Evolutionary conservation across 805 yeast genomes (phyloP).

Genomic region (Wickerhamiella spandovensis): DNA sequence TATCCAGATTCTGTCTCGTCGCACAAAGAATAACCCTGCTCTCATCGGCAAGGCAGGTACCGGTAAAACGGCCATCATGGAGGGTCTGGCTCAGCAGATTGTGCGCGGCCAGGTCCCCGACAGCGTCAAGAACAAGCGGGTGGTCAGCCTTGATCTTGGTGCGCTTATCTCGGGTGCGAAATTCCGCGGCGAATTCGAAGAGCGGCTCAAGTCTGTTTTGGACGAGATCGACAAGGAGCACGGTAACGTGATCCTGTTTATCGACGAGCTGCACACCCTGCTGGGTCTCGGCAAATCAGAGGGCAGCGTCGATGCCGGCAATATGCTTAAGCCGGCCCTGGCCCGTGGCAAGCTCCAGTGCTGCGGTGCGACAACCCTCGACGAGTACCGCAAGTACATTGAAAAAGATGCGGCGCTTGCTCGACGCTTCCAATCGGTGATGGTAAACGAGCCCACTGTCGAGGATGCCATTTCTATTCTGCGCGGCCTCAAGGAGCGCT

Average conservation of each 20-base stretch:
- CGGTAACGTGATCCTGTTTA: conserved; percentile 75
- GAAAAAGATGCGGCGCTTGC: conserved; percentile 95
- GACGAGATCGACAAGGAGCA: conserved; percentile 84
- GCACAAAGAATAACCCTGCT: conserved; percentile 94
- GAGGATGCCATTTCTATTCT: conserved; percentile 83
- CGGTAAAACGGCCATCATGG: conserved; percentile 94
- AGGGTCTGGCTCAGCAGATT: conserved; percentile 90
- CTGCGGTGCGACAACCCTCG: conserved; percentile 93
- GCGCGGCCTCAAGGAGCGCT: conserved; percentile 84
- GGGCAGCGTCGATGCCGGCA: conserved; percentile 93
- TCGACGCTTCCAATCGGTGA: conserved; percentile 82
- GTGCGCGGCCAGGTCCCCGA: conserved; percentile 90
- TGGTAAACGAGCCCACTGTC: conserved; percentile 77
- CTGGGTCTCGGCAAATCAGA: conserved; percentile 99
- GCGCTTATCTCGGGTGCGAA: conserved; percentile 89
- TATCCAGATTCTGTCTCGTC: conserved; percentile 76
- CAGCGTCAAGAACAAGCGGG: conserved; percentile 72
- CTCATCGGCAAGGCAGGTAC: conserved; percentile 95
- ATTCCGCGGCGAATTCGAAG: conserved; percentile 92
- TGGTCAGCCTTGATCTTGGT: conserved; percentile 77
- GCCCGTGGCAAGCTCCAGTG: conserved; percentile 88
- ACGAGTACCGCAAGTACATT: conserved; percentile 82
- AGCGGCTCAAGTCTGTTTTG: conserved; percentile 86
- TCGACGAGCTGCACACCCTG: conserved; percentile 97
- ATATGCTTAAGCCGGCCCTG: conserved; percentile 79